phyloP scores from a whole-genome alignment of 306 rosid species.

The Acacia acuminata region DNA sequence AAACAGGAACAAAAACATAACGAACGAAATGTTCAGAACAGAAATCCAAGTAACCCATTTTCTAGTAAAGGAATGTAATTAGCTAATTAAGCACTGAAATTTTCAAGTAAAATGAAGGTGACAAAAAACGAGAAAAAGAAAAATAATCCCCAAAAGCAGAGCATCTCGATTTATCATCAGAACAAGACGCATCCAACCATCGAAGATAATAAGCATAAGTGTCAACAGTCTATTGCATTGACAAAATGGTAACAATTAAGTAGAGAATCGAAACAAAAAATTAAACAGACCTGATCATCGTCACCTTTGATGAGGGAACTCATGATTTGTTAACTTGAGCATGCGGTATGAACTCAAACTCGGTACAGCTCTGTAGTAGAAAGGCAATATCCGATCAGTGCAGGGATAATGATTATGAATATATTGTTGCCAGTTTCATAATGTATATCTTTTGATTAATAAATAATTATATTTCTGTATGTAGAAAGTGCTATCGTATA shows the following conservation, averaged over 20 bases:
- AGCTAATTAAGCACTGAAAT: not conserved
- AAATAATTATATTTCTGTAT: not conserved
- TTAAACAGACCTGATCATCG: constrained; percentile 43
- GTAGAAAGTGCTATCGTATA: too few relatives aligned
- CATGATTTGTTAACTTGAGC: constrained; percentile 29
- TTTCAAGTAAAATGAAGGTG: not conserved
- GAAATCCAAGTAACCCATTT: not conserved
- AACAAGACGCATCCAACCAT: not conserved
- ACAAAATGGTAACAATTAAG: not conserved
- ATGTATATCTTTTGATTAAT: not conserved
- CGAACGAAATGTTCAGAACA: not conserved
- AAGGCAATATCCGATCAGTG: not conserved
- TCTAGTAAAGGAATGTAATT: too few relatives aligned
- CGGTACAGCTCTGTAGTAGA: not conserved
- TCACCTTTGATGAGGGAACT: constrained; percentile 26
- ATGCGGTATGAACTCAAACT: not conserved
- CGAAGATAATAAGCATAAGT: not conserved
- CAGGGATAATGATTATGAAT: not conserved
- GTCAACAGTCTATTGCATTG: not conserved
- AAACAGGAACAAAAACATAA: not conserved
- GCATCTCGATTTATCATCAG: not conserved
- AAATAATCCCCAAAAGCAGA: not conserved
- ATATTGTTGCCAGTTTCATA: not conserved
- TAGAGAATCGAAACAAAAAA: not conserved
- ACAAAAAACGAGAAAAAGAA: not conserved